Base-by-base conservation (phyloP, 2,329 filamentous ascomycete genomes). In the Curvularia hawaiiensis region DNA sequence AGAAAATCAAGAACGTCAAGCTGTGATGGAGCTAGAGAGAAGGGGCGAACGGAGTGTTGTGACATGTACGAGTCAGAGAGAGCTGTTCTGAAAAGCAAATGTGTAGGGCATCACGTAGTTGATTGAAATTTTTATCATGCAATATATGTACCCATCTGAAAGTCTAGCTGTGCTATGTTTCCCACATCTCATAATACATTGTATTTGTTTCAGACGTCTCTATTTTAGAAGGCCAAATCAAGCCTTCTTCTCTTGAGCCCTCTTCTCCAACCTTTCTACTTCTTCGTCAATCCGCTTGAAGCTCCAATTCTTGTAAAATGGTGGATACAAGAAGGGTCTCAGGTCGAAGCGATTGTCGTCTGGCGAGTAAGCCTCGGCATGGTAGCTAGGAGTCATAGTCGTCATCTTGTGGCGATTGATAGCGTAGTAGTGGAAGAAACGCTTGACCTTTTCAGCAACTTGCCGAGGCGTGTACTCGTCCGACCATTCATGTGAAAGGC, bases 261-360 rank as follows among this genome's bases (percentile, higher is more conserved):
- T 61, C 62, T 55, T 67, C 59, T 76, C 70, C 47, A 74, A 26
- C 50, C 54, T 62, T 58, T 69, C 70, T 26, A 77, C 63, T 53
- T 64, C 64, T 59, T 75, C 68, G 35, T 76, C 73, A 40, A 78
- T 77, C 62, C 71, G 75, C 65, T 75, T 77, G 49, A 72, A 78
- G 31, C 64, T 67, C 71, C 74, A 77, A 18, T 61, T 63, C 22
- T 68, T 60, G 40, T 66, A 75, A 24, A 75, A 72, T 2, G 64
- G 54, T 18, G 82, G 82, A 50, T 84, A 88, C 38, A 70, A 50
- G 16, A 73, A 72, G 2, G 70, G 69, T 18, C 71, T 53, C 3
- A 75, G 52, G 76, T 88, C 86, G 60, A 81, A 85, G 4, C 85
- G 74, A 62, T 88, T 87, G 53, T 86, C 84, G 43, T 86, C 83